Evolutionary conservation across 129 eudicot species (phyloP).

Genomic region (Sambucus nigra): DNA sequence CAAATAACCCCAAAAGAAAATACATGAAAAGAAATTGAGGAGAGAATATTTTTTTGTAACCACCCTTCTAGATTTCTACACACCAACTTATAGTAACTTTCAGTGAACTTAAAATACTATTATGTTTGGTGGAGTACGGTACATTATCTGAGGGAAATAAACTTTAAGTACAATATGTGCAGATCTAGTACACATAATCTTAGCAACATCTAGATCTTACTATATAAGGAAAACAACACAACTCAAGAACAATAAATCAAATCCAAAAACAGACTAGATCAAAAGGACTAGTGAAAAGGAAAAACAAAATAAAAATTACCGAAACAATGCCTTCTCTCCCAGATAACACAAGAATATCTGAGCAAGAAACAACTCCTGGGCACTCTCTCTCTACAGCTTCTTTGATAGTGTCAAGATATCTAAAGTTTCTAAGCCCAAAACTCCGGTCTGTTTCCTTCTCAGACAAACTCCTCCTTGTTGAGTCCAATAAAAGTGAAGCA

Average conservation of each 20-base stretch:
- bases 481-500: conserved; percentile 92
- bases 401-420: conserved; percentile 85
- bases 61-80: not conserved
- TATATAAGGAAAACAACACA: too few species aligned
- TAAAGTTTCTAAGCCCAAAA: conserved; percentile 90
- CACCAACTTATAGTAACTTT: too few species aligned
- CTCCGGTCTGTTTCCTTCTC: conserved; percentile 98
- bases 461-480: conserved; percentile 85
- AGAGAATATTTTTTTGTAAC: conserved; percentile 1
- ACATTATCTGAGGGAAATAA: not conserved
- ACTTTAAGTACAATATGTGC: not conserved
- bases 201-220: too few species aligned
- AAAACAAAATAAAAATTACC: conserved; percentile 30
- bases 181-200: not conserved
- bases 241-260: not conserved
- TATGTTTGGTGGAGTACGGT: too few species aligned
- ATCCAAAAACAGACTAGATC: not conserved
- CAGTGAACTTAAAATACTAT: too few species aligned
- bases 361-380: conserved; percentile 96
- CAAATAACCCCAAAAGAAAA: too few species aligned
- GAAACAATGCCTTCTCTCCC: conserved; percentile 92
- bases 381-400: conserved; percentile 98
- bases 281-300: not conserved
- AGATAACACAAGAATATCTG: conserved; percentile 92
- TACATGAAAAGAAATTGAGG: conserved; percentile 1